Percentiles rank a stretch among this genome's conserved stretches.
These are phyloP conservation scores for Fusarium burgessii DNA, from an alignment of 2,329 filamentous ascomycete species.

Conservation along the genomic window DNA sequence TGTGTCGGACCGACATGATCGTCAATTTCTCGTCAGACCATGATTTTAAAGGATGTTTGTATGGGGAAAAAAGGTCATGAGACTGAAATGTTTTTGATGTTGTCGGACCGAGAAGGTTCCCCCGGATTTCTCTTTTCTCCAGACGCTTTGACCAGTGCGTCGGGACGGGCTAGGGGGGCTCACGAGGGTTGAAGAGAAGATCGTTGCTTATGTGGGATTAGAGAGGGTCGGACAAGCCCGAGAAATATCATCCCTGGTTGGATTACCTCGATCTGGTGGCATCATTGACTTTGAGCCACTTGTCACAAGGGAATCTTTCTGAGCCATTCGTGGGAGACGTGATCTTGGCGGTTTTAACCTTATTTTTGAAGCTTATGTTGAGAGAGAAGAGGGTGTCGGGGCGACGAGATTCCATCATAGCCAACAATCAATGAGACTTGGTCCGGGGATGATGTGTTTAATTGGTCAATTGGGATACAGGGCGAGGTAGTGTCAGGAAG, in stretches of 20 bases:
- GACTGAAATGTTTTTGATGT: neutral
- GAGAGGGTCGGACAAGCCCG: neutral
- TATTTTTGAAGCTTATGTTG: neutral
- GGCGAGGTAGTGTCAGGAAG: neutral
- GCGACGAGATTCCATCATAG: neutral
- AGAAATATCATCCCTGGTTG: neutral
- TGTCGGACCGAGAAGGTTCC: neutral
- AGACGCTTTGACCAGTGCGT: neutral
- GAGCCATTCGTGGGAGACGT: neutral
- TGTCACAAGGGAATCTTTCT: neutral
- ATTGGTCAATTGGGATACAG: neutral
- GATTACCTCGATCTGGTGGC: too few relatives aligned
- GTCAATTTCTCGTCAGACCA: conserved; percentile 2
- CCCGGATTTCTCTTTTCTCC: neutral
- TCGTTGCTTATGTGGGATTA: neutral
- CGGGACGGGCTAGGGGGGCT: neutral
- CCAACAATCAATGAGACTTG: neutral
- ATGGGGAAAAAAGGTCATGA: neutral
- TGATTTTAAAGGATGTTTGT: neutral
- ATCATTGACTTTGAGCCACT: neutral
- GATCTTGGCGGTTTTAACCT: neutral
- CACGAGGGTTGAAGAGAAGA: neutral
- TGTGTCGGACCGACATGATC: conserved; percentile 23
- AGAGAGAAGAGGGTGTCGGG: neutral
- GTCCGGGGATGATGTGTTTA: rapidly evolving